Evolutionary conservation across 257 asterid species (phyloP).

Genomic region (Jacaranda mimosifolia): DNA sequence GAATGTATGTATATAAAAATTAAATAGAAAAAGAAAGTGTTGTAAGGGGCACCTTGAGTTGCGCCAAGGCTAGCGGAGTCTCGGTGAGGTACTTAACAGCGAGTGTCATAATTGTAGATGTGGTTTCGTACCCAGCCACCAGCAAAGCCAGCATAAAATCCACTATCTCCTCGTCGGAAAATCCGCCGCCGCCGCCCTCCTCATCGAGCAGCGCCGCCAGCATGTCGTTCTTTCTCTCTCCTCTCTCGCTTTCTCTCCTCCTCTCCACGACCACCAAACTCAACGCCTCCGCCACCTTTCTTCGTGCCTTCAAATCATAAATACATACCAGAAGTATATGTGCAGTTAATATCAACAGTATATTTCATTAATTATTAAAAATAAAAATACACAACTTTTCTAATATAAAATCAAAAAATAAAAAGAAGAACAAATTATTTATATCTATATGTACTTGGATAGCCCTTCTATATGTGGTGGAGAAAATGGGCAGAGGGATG

Average conservation of each 20-base stretch:
- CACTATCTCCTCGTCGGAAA: constrained; percentile 94
- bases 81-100: constrained; percentile 91
- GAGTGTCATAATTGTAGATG: constrained; percentile 94
- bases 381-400: neutral
- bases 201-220: constrained; percentile 89
- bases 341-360: neutral
- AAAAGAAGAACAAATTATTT: neutral
- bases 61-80: constrained; percentile 76
- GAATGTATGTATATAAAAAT: neutral
- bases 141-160: constrained; percentile 91
- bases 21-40: too few relatives aligned
- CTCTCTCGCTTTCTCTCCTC: constrained; percentile 67
- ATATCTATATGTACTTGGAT: constrained; percentile 59
- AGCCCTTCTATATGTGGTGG: constrained; percentile 90
- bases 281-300: constrained; percentile 96
- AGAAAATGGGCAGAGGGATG: constrained; percentile 81
- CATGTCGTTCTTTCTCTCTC: constrained; percentile 85
- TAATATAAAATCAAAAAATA: neutral
- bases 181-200: constrained; percentile 75
- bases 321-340: neutral
- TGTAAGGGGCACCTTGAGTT: constrained; percentile 69
- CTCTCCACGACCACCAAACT: constrained; percentile 81
- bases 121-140: constrained; percentile 97
- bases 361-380: too few relatives aligned
- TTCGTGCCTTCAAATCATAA: constrained; percentile 65